phyloP scores from a whole-genome alignment of 805 yeast genomes.

The Hyphopichia homilentoma region DNA sequence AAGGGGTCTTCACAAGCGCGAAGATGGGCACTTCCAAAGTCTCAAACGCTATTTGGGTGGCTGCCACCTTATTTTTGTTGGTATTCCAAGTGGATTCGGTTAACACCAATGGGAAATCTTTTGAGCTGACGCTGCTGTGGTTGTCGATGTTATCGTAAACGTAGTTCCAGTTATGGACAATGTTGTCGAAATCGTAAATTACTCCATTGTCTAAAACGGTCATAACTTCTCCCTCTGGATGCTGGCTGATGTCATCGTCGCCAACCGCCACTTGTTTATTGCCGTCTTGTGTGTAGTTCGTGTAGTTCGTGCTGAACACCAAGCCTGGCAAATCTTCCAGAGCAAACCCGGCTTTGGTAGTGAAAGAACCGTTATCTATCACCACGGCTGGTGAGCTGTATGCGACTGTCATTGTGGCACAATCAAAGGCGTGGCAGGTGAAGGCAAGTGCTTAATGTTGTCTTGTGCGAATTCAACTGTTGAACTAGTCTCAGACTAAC shows the following conservation, averaged over 20 bases:
- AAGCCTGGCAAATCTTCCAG: constrained; percentile 60
- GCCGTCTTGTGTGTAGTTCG: constrained; percentile 23
- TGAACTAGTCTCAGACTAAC: too few relatives aligned
- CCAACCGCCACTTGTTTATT: constrained; percentile 36
- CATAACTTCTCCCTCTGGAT: constrained; percentile 47
- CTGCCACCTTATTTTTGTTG: constrained; percentile 48
- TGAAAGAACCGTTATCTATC: constrained; percentile 62
- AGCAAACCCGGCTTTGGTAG: constrained; percentile 70
- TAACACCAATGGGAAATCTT: constrained; percentile 62
- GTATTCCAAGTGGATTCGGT: constrained; percentile 73
- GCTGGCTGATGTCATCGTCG: constrained; percentile 42
- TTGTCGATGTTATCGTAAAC: constrained; percentile 50
- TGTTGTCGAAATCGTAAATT: constrained; percentile 70
- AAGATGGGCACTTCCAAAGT: constrained; percentile 71
- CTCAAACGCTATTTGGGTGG: constrained; percentile 74
- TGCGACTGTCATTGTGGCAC: too few relatives aligned
- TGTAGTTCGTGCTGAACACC: constrained; percentile 55
- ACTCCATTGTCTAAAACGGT: constrained; percentile 62
- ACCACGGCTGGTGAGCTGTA: constrained; percentile 54
- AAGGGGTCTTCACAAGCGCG: constrained; percentile 69
- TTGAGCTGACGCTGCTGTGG: constrained; percentile 40
- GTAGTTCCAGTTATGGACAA: constrained; percentile 64
- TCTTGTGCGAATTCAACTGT: background rate
- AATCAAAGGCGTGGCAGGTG: constrained; percentile 10
- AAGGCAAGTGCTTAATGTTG: background rate